Base-by-base conservation (phyloP, 1,139 yeast species). In the Scheffersomyces illinoinensis region DNA sequence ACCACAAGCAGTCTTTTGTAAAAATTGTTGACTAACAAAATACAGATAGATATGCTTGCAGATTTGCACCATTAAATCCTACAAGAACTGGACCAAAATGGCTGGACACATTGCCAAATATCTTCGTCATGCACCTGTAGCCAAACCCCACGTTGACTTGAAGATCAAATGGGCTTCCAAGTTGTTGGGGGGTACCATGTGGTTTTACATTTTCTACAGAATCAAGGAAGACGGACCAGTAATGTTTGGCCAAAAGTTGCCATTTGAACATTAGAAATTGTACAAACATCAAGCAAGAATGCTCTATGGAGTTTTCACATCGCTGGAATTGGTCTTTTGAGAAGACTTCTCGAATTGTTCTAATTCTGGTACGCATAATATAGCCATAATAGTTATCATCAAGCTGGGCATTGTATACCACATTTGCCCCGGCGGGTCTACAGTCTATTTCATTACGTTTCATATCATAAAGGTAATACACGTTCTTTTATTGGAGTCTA, bases 201-300 rank as follows among this genome's bases (percentile, higher is more conserved):
- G 95, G 93, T 90, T 90, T 74, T 90, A 91, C 89, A 84, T 90
- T 64, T 83, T 90, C 72, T 90, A 89, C 82, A 81, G 96, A 73
- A 78, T 90, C 55, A 87, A 89, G 75, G 89, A 89, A 75, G 93
- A 86, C 65, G 87, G 86, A 63, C 85, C 85, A 61, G 86, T 84
- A 50, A 83, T 86, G 81, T 78, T 82, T 67, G 88, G 82, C 43
- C 72, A 73, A 58, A 78, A 77, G 64, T 73, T 76, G 66, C 82
- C 83, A 53, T 78, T 78, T 62, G 82, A 78, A 71, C 75, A 76
- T 64, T 80, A 77, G 24, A 48, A 12, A 6, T 60, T 72, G 68
- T 53, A 53, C 49, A 49, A n/a, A 39, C n/a, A 51, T 3, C 43
- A 26, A 20, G n/a, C 12, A 24, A 53, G 54, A 33, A 39, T 18